Conservation (phyloP, 1,284 basidiomycete species). For the Trichosporon sp. region DNA sequence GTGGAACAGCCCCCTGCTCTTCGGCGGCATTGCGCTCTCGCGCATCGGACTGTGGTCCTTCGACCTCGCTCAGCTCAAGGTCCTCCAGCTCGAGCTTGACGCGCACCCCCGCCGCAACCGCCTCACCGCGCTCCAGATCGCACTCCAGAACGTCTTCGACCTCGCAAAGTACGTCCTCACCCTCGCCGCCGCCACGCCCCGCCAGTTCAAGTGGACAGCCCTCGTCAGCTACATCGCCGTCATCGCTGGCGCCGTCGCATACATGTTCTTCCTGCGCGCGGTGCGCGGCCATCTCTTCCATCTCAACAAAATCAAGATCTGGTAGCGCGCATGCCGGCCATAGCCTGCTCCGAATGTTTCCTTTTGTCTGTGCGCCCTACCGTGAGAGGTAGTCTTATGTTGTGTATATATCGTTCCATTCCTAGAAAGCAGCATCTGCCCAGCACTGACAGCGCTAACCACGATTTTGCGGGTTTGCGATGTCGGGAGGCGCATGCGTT, state of each 20-base stretch:
- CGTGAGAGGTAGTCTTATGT: too few species aligned
- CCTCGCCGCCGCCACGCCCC: constrained; percentile 31
- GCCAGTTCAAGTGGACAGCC: constrained; percentile 47
- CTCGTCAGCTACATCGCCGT: constrained; percentile 45
- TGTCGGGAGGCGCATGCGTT: too few species aligned
- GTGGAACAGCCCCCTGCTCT: constrained; percentile 35
- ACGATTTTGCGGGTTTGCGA: too few species aligned
- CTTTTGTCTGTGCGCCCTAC: too few species aligned
- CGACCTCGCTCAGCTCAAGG: constrained; percentile 49
- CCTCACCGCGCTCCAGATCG: constrained; percentile 49
- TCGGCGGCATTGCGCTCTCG: constrained; percentile 40
- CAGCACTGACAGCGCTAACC: too few species aligned
- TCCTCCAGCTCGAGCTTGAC: constrained; percentile 46
- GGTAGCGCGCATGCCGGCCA: too few species aligned
- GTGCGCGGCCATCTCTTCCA: constrained; percentile 43
- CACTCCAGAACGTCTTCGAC: constrained; percentile 49
- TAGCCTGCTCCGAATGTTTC: too few species aligned
- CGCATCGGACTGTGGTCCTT: constrained; percentile 52
- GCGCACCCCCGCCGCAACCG: constrained; percentile 47
- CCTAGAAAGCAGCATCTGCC: too few species aligned
- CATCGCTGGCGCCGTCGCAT: constrained; percentile 30
- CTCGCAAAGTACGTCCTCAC: constrained; percentile 44
- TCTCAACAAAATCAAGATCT: constrained; percentile 26
- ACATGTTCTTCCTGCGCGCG: constrained; percentile 32
- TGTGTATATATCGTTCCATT: too few species aligned